Base-by-base conservation (phyloP, 2,329 filamentous ascomycete genomes). In the Scleromitrula shiraiana region DNA sequence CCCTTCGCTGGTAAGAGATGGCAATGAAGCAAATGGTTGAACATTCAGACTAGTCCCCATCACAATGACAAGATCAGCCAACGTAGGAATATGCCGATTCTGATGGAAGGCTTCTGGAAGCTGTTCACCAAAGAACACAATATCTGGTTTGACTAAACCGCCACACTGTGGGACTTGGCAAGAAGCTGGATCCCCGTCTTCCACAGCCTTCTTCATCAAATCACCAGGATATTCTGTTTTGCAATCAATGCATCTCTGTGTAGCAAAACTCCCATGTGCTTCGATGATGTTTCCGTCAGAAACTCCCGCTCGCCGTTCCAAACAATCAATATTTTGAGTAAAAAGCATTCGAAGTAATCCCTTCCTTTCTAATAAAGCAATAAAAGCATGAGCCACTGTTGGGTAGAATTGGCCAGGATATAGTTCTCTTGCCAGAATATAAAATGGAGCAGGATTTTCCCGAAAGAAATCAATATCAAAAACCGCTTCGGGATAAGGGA, bases 321-420 rank as follows among this genome's bases (percentile, higher is more conserved):
- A 75, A 60, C 89, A 95, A 69, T 98, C 93, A 57, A 98, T 97
- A 62, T 98, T 98, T 64, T 98, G 93, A 0, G 93, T 96, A 66
- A 97, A 98, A 45, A 93, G 78, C 72, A 89, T 93, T 56, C 84
- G 71, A 20, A 98, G 71, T 33, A 91, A 71, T 4, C 79, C 80
- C 68, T 94, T 95, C 51, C 82, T 72, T 49, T 90, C 77, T 14
- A 97, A 79, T 20, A 98, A 72, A 12, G 80, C 76, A 59, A 98
- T 82, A 67, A 98, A 98, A 29, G 80, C 83, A 68, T 98, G 93
- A 2, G 89, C 85, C 46, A 97, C 73, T 1, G 93, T 98, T 0
- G 93, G 93, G 46, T 83, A 76, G 69, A 86, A 96, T 59, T 84
- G 85, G 15, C 90, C 91, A 0, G 93, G 93, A 62, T 95, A 95